Evolutionary conservation across 2,329 filamentous ascomycete species (phyloP).

Genomic region (Pestalotiopsis sp.): DNA sequence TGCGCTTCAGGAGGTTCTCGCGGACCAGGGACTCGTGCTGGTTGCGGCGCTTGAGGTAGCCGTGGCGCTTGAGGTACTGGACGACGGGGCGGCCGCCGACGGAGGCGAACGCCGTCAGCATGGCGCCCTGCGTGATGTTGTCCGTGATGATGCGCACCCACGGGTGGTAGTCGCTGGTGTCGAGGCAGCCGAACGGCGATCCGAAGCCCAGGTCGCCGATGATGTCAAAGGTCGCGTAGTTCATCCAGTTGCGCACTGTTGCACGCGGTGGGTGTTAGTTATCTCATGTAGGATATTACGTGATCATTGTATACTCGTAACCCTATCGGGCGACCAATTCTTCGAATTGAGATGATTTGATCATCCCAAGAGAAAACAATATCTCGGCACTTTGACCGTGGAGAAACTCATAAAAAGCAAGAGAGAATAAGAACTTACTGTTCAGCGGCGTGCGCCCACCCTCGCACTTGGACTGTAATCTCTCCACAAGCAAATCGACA

Average conservation of each 20-base stretch:
- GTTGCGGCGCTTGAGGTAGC: constrained; percentile 19
- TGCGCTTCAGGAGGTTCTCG: constrained; percentile 28
- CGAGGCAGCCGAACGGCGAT: constrained; percentile 40
- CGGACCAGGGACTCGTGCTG: constrained; percentile 22
- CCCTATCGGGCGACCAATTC: too few species aligned
- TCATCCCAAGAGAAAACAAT: too few species aligned
- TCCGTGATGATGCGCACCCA: constrained; percentile 35
- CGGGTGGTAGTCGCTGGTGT: constrained; percentile 32
- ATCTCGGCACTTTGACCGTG: too few species aligned
- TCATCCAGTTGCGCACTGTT: constrained; percentile 37
- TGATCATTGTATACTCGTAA: too few species aligned
- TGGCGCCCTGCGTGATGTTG: constrained; percentile 24
- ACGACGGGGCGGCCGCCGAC: constrained; percentile 20
- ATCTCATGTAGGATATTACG: too few species aligned
- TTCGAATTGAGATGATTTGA: too few species aligned
- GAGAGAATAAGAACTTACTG: constrained; percentile 8
- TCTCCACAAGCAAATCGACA: constrained; percentile 35
- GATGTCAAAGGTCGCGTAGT: constrained; percentile 43
- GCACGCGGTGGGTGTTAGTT: background rate
- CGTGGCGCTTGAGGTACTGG: constrained; percentile 15
- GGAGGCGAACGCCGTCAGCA: constrained; percentile 17
- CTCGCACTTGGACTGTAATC: constrained; percentile 27
- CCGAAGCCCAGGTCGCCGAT: constrained; percentile 50
- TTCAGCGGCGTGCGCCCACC: constrained; percentile 22
- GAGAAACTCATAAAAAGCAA: background rate